Evolutionary conservation across 2,329 filamentous ascomycete genomes (phyloP).

Genomic region (Cytospora leucostoma): DNA sequence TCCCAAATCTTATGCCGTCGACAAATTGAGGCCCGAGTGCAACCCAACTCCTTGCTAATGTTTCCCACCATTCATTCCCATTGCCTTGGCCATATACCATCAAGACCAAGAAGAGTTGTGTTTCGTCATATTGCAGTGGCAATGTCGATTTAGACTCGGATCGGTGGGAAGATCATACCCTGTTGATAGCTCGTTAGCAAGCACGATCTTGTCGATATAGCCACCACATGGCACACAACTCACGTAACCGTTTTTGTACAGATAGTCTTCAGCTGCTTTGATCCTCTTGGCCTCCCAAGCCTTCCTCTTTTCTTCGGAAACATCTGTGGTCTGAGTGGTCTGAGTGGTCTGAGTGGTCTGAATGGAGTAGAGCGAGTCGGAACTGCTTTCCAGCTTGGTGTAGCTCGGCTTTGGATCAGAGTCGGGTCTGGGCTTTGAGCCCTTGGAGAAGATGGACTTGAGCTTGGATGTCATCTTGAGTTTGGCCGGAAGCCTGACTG

Average conservation of each 20-base stretch:
- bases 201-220: neutral
- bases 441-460: slow-evolving; percentile 19
- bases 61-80: no score
- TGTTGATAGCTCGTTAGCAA: slow-evolving; percentile 2
- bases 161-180: slow-evolving; percentile 8
- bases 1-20: no score
- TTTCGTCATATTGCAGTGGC: no score
- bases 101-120: no score
- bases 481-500: neutral
- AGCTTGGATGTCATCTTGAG: slow-evolving; percentile 17
- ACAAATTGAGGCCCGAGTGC: no score
- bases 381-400: neutral
- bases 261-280: slow-evolving; percentile 19
- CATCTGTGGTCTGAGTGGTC: neutral
- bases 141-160: neutral
- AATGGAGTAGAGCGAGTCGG: neutral
- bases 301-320: slow-evolving; percentile 12
- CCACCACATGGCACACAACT: neutral
- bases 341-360: neutral
- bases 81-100: no score
- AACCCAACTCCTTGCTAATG: no score
- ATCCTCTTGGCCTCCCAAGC: slow-evolving; percentile 20
- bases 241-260: slow-evolving; percentile 22
- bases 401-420: neutral
- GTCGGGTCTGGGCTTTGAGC: slow-evolving; percentile 11